Conservation (phyloP, 495 filamentous ascomycete species). For the Penicillium angulare region DNA sequence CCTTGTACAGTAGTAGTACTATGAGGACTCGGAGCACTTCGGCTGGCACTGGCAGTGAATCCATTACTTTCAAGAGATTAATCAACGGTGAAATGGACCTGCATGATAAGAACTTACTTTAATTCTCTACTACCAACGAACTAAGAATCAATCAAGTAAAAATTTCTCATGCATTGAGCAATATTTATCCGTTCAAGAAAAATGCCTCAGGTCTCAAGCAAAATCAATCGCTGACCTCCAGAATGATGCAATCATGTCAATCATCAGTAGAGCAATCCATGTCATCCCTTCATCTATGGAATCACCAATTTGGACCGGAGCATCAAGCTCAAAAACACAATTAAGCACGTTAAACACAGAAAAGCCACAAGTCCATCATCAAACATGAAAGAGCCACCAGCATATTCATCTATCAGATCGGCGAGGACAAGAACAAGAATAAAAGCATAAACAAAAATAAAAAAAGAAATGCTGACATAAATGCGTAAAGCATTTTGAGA, state of each 20-base stretch:
- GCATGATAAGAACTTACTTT: not conserved
- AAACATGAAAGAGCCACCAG: no score
- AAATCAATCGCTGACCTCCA: conserved; percentile 18
- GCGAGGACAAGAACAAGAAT: conserved; percentile 2
- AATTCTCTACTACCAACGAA: not conserved
- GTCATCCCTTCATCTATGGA: conserved; percentile 10
- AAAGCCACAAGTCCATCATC: conserved; percentile 1
- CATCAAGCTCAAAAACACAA: not conserved
- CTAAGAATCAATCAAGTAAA: not conserved
- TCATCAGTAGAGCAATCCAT: conserved; percentile 1
- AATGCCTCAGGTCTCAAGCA: no score
- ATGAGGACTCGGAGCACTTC: no score
- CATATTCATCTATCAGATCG: conserved; percentile 24
- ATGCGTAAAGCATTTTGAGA: no score
- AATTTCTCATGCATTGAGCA: not conserved
- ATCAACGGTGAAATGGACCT: no score
- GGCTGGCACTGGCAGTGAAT: no score
- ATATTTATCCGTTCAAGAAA: not conserved
- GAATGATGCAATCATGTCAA: conserved; percentile 5
- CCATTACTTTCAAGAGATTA: no score
- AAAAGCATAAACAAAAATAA: no score
- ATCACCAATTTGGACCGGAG: conserved; percentile 3
- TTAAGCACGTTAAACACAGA: no score
- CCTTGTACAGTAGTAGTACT: no score
- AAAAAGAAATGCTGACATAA: no score